phyloP scores from a whole-genome alignment of 139 green algal species.

The Micractinium conductrix region DNA sequence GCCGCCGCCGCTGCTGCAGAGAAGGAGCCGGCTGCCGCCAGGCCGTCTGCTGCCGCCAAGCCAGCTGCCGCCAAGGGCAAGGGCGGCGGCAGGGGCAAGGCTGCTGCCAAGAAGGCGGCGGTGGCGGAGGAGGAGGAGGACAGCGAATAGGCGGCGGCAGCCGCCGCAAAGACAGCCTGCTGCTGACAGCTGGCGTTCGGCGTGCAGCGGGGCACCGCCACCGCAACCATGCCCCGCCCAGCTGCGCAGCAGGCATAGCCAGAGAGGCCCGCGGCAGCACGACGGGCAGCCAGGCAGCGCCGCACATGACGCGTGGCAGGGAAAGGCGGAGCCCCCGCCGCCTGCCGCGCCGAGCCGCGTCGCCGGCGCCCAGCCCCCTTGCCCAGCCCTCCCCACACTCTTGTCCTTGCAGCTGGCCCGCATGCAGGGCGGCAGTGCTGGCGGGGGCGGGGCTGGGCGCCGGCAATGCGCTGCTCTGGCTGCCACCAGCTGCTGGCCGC shows the following conservation, averaged over 20 bases:
- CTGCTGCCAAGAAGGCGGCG: neutral
- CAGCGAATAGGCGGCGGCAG: neutral
- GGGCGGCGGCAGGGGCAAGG: neutral
- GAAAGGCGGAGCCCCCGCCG: constrained; percentile 16
- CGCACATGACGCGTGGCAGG: constrained; percentile 32
- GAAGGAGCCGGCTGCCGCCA: neutral
- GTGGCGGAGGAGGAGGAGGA: neutral
- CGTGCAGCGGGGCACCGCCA: too few species aligned
- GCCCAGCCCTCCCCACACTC: neutral
- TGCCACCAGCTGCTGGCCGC: neutral
- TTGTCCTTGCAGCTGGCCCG: constrained; percentile 1
- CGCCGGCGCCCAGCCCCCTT: neutral
- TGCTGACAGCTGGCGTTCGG: too few species aligned
- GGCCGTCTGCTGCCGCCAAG: neutral
- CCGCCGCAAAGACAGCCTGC: too few species aligned
- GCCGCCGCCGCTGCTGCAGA: neutral
- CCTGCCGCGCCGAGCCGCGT: constrained; percentile 20
- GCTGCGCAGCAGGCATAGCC: neutral
- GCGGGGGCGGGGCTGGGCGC: neutral
- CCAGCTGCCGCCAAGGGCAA: too few species aligned
- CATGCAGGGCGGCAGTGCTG: neutral
- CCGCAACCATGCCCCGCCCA: neutral
- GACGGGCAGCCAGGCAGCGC: neutral
- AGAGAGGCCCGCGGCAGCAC: too few species aligned
- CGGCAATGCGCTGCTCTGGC: neutral